Conservation (phyloP, 192 early-diverging fungal species). For the Coemansia sp. region DNA sequence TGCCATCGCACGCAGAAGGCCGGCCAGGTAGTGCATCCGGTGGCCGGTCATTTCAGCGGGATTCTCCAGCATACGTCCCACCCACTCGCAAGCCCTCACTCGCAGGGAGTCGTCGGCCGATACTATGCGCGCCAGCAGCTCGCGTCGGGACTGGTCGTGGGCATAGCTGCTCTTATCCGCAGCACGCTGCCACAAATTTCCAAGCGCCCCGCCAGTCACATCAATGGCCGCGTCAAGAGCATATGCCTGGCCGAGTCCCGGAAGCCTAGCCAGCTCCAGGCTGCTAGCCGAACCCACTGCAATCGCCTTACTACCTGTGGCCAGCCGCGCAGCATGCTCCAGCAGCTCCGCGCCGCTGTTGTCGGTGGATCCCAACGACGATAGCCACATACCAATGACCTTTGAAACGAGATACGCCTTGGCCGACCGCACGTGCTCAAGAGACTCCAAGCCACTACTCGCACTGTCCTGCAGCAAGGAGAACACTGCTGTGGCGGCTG, state of each 20-base stretch:
- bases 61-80: background rate
- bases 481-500: slow-evolving; percentile 23
- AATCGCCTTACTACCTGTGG: background rate
- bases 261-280: slow-evolving; percentile 13
- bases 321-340: slow-evolving; percentile 19
- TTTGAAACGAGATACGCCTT: slow-evolving; percentile 8
- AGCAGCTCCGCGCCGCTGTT: background rate
- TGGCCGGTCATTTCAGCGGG: background rate
- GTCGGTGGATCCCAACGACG: slow-evolving; percentile 5
- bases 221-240: slow-evolving; percentile 4
- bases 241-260: slow-evolving; percentile 12
- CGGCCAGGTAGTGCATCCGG: slow-evolving; percentile 2
- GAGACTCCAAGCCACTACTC: background rate
- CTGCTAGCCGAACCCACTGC: background rate
- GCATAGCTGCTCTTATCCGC: background rate
- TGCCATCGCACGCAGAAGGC: slow-evolving; percentile 17
- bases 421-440: slow-evolving; percentile 3
- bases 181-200: slow-evolving; percentile 11
- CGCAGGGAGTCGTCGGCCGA: slow-evolving; percentile 20
- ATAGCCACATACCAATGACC: slow-evolving; percentile 25
- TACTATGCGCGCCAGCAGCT: slow-evolving; percentile 28
- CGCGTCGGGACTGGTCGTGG: slow-evolving; percentile 1
- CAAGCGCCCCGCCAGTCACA: background rate
- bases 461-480: slow-evolving; percentile 12
- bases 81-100: slow-evolving; percentile 19